Evolutionary conservation across 2,329 filamentous ascomycete species (phyloP).

Genomic region (Arthrocladium fulminans): DNA sequence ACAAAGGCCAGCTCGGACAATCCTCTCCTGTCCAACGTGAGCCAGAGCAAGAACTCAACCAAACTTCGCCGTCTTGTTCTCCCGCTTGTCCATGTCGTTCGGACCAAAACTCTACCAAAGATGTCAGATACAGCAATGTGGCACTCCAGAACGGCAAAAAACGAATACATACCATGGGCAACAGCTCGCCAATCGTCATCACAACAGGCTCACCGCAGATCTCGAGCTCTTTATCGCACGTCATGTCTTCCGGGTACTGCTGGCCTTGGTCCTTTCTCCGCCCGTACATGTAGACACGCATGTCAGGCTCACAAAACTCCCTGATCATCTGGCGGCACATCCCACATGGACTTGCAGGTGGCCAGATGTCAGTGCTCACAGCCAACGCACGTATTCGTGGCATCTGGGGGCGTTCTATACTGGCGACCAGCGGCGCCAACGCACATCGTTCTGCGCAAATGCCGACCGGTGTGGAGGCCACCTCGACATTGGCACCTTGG

Average conservation of each 20-base stretch:
- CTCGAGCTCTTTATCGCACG: slow-evolving; percentile 2
- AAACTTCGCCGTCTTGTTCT: background rate
- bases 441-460: slow-evolving; percentile 93
- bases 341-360: slow-evolving; percentile 68
- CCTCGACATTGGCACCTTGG: slow-evolving; percentile 82
- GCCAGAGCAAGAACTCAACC: background rate
- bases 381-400: slow-evolving; percentile 65
- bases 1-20: too few species aligned
- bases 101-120: slow-evolving; percentile 36
- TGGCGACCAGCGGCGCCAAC: slow-evolving; percentile 63
- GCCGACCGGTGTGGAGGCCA: slow-evolving; percentile 86
- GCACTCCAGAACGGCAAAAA: background rate
- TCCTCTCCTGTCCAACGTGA: too few species aligned
- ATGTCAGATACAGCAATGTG: background rate
- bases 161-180: slow-evolving; percentile 36
- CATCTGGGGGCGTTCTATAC: slow-evolving; percentile 37
- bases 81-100: slow-evolving; percentile 32
- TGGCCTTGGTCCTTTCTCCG: slow-evolving; percentile 51
- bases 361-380: slow-evolving; percentile 69
- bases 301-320: slow-evolving; percentile 43
- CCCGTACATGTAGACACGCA: slow-evolving; percentile 88
- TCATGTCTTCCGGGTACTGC: slow-evolving; percentile 27
- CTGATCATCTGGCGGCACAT: slow-evolving; percentile 70
- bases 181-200: slow-evolving; percentile 55
- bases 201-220: slow-evolving; percentile 40